Base-by-base conservation (phyloP, 1,139 yeast genomes). In the Hyphopichia burtonii region DNA sequence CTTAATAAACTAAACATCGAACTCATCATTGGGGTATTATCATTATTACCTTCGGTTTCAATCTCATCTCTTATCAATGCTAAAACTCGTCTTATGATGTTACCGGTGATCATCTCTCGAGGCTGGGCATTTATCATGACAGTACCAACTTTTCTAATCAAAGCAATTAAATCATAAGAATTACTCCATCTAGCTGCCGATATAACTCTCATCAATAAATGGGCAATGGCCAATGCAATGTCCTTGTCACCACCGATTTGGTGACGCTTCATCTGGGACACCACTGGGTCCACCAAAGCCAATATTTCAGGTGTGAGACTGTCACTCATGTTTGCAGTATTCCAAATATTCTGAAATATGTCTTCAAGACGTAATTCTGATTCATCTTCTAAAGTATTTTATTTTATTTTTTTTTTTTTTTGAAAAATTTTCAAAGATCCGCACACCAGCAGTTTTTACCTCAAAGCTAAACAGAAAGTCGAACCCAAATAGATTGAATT, bases 111-210 rank as follows among this genome's bases (percentile, higher is more conserved):
- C 51, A 90, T 83, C 55, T 91, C 96, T 50, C 83, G 73, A 6
- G 93, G 91, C 51, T 81, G 85, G 2, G 91, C 86, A 31, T 71
- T 74, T 31, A 79, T 79, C 35, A 85, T 59, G 19, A 74, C 65
- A 34, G 65, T 67, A 2, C 93, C 94, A 16, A 84, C 77, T 44
- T 69, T 67, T 54, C 94, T 80, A 48, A 93, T 82, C 44, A 86
- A 81, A 16, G 65, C 66, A 36, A 91, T 82, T 50, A 93, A 73
- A 48, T 87, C 90, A 46, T 79, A 82, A 9, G 88, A 80, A 45
- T 82, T 80, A 35, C 80, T 71, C 97, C 98, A 93, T 58, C 96
- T 76, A 3, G 93, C 89, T 2, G 89, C 87, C 0, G 98, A 88
- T 17, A 91, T 84, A 39, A 89, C 94, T 60, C 96, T 78, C 81